These are phyloP conservation scores for Quercus variabilis DNA, from an alignment of 306 rosid genomes.

Conservation along the genomic window DNA sequence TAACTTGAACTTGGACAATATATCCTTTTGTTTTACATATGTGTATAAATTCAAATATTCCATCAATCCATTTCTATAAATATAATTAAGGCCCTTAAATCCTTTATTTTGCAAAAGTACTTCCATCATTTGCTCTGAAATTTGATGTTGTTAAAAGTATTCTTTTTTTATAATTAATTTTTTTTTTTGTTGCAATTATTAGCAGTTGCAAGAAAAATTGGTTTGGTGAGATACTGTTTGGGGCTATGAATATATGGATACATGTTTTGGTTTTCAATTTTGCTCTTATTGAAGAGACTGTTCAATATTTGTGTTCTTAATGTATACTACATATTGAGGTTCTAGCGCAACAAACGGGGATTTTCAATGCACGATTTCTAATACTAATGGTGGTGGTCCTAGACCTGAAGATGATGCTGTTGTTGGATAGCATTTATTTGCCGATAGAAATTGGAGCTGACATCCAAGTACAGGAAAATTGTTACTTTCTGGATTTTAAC, in stretches of 20 bases:
- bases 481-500: slow-evolving; percentile 6
- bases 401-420: slow-evolving; percentile 45
- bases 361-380: slow-evolving; percentile 34
- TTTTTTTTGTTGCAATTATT: slow-evolving; percentile 58
- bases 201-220: slow-evolving; percentile 87
- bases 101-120: background rate
- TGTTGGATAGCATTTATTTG: slow-evolving; percentile 77
- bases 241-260: slow-evolving; percentile 6
- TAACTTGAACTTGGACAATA: background rate
- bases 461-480: slow-evolving; percentile 45
- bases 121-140: no score
- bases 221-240: slow-evolving; percentile 43
- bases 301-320: background rate
- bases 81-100: background rate
- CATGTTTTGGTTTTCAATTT: slow-evolving; percentile 15
- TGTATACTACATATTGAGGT: slow-evolving; percentile 61
- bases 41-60: background rate
- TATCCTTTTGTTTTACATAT: background rate
- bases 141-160: no score
- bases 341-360: slow-evolving; percentile 73
- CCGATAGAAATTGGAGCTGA: slow-evolving; percentile 27
- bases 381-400: slow-evolving; percentile 15
- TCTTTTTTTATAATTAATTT: background rate
- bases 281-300: background rate
- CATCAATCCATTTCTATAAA: background rate